Evolutionary conservation across 2,329 filamentous ascomycete genomes (phyloP).

Genomic region (Alternaria triticimaculans): DNA sequence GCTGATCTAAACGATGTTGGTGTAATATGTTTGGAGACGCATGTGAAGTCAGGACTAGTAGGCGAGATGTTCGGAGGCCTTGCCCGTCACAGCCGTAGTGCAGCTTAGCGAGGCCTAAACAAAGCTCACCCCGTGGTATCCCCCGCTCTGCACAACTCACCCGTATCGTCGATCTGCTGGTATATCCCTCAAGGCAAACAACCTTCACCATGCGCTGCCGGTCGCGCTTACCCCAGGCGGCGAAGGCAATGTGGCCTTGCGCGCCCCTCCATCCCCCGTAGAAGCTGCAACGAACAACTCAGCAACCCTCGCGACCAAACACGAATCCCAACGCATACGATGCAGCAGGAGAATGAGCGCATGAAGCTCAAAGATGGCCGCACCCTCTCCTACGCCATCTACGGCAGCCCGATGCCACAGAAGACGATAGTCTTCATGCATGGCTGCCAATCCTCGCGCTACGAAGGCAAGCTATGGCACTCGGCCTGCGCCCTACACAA

Average conservation of each 20-base stretch:
- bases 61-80: constrained; percentile 1
- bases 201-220: constrained; percentile 7
- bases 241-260: constrained; percentile 2
- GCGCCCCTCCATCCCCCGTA: not conserved
- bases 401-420: constrained; percentile 52
- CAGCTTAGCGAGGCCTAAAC: constrained; percentile 2
- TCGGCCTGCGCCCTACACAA: constrained; percentile 40
- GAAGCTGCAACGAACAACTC: not conserved
- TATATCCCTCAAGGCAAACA: constrained; percentile 6
- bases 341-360: constrained; percentile 30
- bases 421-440: constrained; percentile 53
- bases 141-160: constrained; percentile 11
- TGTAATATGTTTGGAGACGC: not conserved
- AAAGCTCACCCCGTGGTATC: constrained; percentile 5
- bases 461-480: constrained; percentile 50
- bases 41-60: constrained; percentile 14
- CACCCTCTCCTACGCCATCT: constrained; percentile 53
- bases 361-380: constrained; percentile 47
- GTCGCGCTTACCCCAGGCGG: constrained; percentile 1
- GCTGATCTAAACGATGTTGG: not conserved
- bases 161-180: constrained; percentile 10
- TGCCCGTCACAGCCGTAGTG: constrained; percentile 13
- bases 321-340: not conserved
- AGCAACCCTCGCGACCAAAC: not conserved
- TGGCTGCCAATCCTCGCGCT: constrained; percentile 53